Percentiles rank a stretch among this genome's conserved stretches.
phyloP scores from a whole-genome alignment of 78 protist genomes.

The Dictyostelium purpureum region DNA sequence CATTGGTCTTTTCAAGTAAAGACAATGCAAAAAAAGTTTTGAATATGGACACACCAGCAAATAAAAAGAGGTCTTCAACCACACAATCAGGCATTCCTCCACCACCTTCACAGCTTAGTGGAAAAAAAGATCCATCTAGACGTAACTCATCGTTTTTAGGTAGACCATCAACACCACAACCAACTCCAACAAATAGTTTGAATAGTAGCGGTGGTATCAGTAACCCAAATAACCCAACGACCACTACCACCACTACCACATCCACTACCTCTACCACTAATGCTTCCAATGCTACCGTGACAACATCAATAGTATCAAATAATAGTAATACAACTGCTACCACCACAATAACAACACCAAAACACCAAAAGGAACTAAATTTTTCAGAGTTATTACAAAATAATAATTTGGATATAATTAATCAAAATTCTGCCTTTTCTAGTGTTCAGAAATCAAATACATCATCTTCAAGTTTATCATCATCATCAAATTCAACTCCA shows the following conservation, averaged over 20 bases:
- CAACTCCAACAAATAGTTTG: too few relatives aligned
- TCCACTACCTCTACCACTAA: neutral
- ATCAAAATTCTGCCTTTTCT: too few relatives aligned
- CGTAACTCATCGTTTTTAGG: neutral
- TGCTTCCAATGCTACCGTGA: neutral
- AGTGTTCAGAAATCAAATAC: constrained; percentile 7
- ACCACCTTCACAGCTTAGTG: constrained; percentile 1
- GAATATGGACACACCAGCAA: neutral
- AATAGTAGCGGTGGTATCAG: too few relatives aligned
- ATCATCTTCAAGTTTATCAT: neutral
- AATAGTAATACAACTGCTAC: neutral
- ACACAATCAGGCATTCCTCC: neutral
- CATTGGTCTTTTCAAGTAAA: neutral
- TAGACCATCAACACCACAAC: constrained; percentile 18
- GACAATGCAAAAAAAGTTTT: constrained; percentile 10
- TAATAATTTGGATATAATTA: neutral
- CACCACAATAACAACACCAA: neutral
- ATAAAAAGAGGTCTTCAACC: neutral
- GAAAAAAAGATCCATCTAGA: constrained; percentile 17
- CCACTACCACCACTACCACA: neutral
- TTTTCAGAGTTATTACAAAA: neutral
- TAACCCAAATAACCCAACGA: neutral
- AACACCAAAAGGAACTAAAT: too few relatives aligned
- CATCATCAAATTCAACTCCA: constrained; percentile 1
- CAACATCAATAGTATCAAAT: neutral